These are phyloP conservation scores for Dendrobium nobile DNA, from an alignment of 106 monocot genomes.

Conservation along the genomic window DNA sequence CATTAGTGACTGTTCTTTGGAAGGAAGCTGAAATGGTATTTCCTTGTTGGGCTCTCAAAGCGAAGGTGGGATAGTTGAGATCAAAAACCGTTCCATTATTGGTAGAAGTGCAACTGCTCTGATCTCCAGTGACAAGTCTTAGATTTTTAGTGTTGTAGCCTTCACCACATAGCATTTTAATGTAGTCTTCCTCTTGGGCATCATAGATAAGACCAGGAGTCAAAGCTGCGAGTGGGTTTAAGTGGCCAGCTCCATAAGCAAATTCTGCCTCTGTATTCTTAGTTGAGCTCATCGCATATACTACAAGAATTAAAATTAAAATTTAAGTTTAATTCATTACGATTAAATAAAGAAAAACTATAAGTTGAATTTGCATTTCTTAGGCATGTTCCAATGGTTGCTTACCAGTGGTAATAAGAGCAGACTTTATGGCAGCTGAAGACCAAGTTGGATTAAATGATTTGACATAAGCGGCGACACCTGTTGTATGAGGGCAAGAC, in stretches of 20 bases:
- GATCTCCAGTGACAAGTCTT: constrained; percentile 13
- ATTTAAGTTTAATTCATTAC: no score
- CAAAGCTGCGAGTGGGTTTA: constrained; percentile 14
- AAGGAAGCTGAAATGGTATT: not conserved
- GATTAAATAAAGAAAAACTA: no score
- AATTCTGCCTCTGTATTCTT: constrained; percentile 11
- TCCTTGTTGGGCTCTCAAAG: not conserved
- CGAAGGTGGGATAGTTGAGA: constrained; percentile 22
- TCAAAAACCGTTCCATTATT: constrained; percentile 8
- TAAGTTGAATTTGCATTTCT: no score
- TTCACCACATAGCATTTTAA: constrained; percentile 14
- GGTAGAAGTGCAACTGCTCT: not conserved
- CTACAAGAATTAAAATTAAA: not conserved
- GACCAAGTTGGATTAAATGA: constrained; percentile 31
- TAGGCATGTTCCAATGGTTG: no score
- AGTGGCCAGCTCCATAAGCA: constrained; percentile 15
- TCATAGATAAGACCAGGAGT: constrained; percentile 18
- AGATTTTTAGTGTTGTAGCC: constrained; percentile 11
- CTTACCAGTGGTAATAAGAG: constrained; percentile 33
- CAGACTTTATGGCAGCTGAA: constrained; percentile 28
- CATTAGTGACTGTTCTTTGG: constrained; percentile 21
- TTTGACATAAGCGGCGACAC: constrained; percentile 27
- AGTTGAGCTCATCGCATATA: constrained; percentile 6
- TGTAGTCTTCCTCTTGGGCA: constrained; percentile 10
- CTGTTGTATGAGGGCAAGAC: constrained; percentile 31